phyloP scores from a whole-genome alignment of 345 rosid species.

The Camelina hispida region DNA sequence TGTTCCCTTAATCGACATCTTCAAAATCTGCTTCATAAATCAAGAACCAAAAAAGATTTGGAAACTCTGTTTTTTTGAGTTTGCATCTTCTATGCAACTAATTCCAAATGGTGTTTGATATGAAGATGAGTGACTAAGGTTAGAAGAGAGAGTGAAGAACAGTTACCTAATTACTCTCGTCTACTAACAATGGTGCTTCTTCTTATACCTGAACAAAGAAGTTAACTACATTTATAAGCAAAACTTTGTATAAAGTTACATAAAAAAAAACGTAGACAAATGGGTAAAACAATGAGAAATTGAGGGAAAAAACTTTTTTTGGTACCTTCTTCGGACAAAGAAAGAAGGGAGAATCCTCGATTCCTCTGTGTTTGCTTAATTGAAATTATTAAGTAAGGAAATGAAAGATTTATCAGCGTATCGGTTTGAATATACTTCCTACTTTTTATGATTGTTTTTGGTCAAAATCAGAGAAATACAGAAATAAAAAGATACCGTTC shows the following conservation, averaged over 20 bases:
- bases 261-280: not conserved
- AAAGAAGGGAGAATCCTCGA: not conserved
- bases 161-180: not conserved
- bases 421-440: slow-evolving; percentile 27
- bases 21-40: slow-evolving; percentile 5
- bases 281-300: not conserved
- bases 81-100: not conserved
- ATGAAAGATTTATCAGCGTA: slow-evolving; percentile 48
- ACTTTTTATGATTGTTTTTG: not conserved
- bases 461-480: slow-evolving; percentile 2
- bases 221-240: not conserved
- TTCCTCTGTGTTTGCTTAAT: slow-evolving; percentile 13
- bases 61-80: not conserved
- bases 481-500: not conserved
- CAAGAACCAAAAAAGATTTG: not conserved
- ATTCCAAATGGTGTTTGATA: not conserved
- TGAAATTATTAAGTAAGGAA: slow-evolving; percentile 41
- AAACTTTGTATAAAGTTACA: not conserved
- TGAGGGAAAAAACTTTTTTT: not conserved
- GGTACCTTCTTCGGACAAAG: slow-evolving; percentile 24
- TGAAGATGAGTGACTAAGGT: slow-evolving; percentile 5
- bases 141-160: not conserved
- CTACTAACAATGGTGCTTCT: not conserved
- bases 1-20: slow-evolving; percentile 38
- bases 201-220: not conserved